Conservation (phyloP, 176 grass and related monocot genomes). For the Thinopyrum elongatum region DNA sequence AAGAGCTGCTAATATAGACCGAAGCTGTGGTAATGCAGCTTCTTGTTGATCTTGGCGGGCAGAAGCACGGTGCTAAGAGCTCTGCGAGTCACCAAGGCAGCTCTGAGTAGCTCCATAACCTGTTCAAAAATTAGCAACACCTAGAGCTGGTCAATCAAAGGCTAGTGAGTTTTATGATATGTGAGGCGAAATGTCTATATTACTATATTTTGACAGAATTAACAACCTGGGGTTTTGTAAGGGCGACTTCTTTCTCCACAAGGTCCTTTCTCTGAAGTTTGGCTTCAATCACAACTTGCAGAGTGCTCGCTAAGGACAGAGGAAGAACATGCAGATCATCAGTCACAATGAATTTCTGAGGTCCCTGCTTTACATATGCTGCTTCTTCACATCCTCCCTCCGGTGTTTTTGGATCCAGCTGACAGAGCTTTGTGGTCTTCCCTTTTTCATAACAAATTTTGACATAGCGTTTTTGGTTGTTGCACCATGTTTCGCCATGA, state of each 20-base stretch:
- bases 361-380: background rate
- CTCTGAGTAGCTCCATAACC: background rate
- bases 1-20: background rate
- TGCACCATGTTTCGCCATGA: too few relatives aligned
- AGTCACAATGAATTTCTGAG: background rate
- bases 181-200: too few relatives aligned
- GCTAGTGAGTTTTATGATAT: too few relatives aligned
- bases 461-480: too few relatives aligned
- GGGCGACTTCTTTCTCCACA: background rate
- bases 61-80: constrained; percentile 12
- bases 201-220: too few relatives aligned
- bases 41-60: background rate
- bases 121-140: background rate
- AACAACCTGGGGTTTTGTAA: background rate
- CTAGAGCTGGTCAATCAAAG: background rate
- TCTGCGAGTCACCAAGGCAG: background rate
- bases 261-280: background rate
- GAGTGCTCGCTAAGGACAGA: background rate
- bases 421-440: background rate
- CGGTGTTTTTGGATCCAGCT: background rate
- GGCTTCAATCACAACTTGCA: background rate
- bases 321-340: background rate
- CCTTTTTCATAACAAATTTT: too few relatives aligned
- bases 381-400: background rate
- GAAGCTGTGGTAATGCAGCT: background rate